Percentiles rank a stretch among this genome's conserved stretches.
These are phyloP conservation scores for Rickenella mellea DNA, from an alignment of 768 basidiomycete species.

Conservation along the genomic window DNA sequence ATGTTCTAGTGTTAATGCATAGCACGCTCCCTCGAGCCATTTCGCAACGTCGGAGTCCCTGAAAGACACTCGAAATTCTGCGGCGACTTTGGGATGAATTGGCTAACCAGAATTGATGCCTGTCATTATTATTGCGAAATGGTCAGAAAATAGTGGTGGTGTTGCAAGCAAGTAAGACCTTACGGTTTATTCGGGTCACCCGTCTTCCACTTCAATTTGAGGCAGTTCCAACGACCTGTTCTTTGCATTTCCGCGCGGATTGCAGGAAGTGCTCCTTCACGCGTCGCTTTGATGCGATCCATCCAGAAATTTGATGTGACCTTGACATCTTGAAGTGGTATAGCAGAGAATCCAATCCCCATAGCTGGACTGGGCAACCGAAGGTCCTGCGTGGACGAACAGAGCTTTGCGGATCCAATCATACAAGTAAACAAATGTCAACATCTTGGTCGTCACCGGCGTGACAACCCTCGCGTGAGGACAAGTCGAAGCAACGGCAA, in stretches of 20 bases:
- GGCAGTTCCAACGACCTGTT: conserved; percentile 12
- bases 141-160: not conserved
- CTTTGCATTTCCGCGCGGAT: conserved; percentile 10
- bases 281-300: conserved; percentile 2
- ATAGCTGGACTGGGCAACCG: no score
- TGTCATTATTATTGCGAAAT: no score
- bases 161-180: not conserved
- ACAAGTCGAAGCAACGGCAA: no score
- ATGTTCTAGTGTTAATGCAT: conserved; percentile 4
- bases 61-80: not conserved
- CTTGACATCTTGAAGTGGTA: conserved; percentile 1
- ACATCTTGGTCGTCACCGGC: no score
- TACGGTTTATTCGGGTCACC: conserved; percentile 13
- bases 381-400: no score
- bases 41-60: conserved; percentile 15
- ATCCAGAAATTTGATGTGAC: conserved; percentile 10
- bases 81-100: not conserved
- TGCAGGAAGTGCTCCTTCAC: conserved; percentile 8
- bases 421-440: no score
- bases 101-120: conserved; percentile 12
- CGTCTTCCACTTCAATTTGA: conserved; percentile 12
- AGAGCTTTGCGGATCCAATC: no score
- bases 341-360: no score
- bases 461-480: no score
- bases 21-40: conserved; percentile 14